phyloP scores from a whole-genome alignment of 108 stramenopile genomes.

The Heterococcus sp. region DNA sequence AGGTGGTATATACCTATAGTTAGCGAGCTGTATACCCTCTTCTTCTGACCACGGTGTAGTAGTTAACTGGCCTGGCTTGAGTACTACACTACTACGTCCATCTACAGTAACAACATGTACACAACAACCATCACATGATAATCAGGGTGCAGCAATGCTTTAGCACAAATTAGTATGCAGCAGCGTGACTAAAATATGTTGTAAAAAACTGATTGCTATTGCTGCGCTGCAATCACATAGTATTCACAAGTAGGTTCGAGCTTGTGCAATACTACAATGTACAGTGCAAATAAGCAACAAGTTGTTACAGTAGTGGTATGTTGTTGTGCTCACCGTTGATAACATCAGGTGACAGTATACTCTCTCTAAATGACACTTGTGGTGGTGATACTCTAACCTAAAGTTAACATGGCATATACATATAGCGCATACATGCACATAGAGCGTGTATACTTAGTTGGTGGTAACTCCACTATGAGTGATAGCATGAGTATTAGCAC shows the following conservation, averaged over 20 bases:
- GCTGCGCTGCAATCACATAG: background rate
- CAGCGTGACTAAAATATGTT: background rate
- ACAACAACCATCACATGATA: background rate
- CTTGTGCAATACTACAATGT: background rate
- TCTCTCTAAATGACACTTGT: slow-evolving; percentile 24
- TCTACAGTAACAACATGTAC: background rate
- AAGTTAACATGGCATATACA: too few relatives aligned
- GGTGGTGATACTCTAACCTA: slow-evolving; percentile 9
- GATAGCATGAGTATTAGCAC: too few relatives aligned
- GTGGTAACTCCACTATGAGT: too few relatives aligned
- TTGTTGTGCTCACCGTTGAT: background rate
- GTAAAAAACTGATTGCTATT: background rate
- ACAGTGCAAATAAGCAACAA: background rate
- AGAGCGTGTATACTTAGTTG: too few relatives aligned
- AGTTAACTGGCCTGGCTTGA: slow-evolving; percentile 10
- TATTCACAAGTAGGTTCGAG: background rate
- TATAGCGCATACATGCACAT: too few relatives aligned
- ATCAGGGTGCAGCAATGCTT: background rate
- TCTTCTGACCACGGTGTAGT: slow-evolving; percentile 20
- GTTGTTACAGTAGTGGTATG: background rate
- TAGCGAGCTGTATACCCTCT: slow-evolving; percentile 4
- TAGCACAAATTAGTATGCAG: background rate
- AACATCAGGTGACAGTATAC: slow-evolving; percentile 5
- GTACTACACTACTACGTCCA: slow-evolving; percentile 5
- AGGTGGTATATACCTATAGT: background rate